These are phyloP conservation scores for Tephrocybe sp. DNA, from an alignment of 768 basidiomycete species.

Conservation along the genomic window DNA sequence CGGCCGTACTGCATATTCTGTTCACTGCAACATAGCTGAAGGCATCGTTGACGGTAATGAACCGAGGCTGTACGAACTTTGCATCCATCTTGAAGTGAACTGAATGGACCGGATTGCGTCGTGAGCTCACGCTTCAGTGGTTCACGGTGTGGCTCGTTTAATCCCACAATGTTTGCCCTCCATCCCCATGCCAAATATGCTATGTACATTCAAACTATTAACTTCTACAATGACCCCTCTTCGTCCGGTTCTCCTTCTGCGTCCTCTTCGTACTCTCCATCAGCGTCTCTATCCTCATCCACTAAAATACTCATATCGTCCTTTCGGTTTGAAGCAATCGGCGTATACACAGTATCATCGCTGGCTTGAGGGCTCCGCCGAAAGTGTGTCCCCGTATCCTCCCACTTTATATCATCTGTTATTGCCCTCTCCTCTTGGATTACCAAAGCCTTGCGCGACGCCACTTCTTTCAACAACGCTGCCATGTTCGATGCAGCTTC, in stretches of 20 bases:
- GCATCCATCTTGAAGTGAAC: conserved; percentile 40
- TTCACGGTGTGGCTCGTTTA: conserved; percentile 32
- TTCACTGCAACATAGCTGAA: conserved; percentile 43
- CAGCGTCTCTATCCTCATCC: conserved; percentile 31
- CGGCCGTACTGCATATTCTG: conserved; percentile 62
- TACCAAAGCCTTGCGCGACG: neutral
- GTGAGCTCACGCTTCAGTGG: conserved; percentile 17
- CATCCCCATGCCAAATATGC: conserved; percentile 25
- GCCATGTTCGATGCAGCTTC: neutral
- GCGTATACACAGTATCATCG: conserved; percentile 53
- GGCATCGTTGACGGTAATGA: conserved; percentile 19
- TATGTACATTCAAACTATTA: conserved; percentile 15
- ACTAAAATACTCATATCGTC: conserved; percentile 21
- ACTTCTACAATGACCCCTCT: conserved; percentile 26
- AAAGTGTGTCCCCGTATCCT: too few relatives aligned
- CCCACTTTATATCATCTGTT: conserved; percentile 47
- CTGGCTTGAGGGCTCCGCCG: too few relatives aligned
- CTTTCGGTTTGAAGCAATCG: conserved; percentile 18
- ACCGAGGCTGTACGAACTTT: conserved; percentile 38
- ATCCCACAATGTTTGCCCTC: conserved; percentile 24
- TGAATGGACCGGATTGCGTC: conserved; percentile 23
- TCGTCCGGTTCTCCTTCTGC: conserved; percentile 41
- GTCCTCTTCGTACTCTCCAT: conserved; percentile 45
- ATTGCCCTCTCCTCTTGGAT: conserved; percentile 17
- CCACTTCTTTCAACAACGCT: conserved; percentile 9